Evolutionary conservation across 306 rosid genomes (phyloP), one percentile per base, ranked within the genome.

Genomic region (Begonia loranthoides): DNA sequence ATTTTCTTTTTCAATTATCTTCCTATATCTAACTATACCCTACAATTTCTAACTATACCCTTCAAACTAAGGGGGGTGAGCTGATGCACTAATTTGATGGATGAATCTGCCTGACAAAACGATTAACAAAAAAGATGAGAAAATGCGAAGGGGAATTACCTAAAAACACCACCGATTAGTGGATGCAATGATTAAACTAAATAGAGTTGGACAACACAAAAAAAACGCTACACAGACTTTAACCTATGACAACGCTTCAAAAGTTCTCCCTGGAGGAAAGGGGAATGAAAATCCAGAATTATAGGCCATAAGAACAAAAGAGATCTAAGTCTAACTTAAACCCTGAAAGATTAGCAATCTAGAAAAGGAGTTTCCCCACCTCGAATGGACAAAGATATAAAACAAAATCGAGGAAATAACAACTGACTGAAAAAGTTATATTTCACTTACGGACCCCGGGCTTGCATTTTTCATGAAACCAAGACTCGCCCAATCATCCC

Each of bases 151-250:
- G 46, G 46, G 5, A 36, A 16, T 19, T 22, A 56, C 50, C 69
- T 28, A 41, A 51, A 52, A n/a, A 58, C 47, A 13, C 69, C 74
- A 69, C 74, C 49, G 66, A 58, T 70, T 60, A 64, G 70, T 64
- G 66, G 70, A 58, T 58, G 58, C 43, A 28, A 28, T 28, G 36
- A 28, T 41, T 36, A 10, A 19, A 13, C 6, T 8, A 55, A 12
- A 39, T 51, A 64, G 50, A 52, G 53, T 45, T 63, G 44, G n/a
- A 53, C 38, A 69, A 46, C 2, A 46, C 14, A 48, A 48, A 12
- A 48, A 13, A 13, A 15, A 39, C n/a, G 39, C 16, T 24, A 49
- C n/a, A 10, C n/a, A 11, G 15, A 43, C 15, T 45, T 45, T 58
- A 9, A 28, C 17, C 47, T 53, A 22, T 13, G 9, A 34, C 22